A percentile compares a stretch with the other conserved stretches of the same genome.
phyloP scores from a whole-genome alignment of 371 early-diverging fungal genomes.

The Catenaria anguillulae region DNA sequence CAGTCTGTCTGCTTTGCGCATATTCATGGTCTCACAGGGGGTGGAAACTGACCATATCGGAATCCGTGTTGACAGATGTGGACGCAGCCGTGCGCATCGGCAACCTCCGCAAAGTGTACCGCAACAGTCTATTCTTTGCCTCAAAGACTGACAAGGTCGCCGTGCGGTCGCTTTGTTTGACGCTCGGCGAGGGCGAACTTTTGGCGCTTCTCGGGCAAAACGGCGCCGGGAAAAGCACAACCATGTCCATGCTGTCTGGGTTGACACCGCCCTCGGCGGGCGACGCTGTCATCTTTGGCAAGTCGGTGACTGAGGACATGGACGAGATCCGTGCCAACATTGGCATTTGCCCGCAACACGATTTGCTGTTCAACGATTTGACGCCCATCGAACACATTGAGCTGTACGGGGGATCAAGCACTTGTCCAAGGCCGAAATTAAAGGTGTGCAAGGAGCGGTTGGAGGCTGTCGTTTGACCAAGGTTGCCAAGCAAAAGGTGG shows the following conservation, averaged over 20 bases:
- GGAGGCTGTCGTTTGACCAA: constrained; percentile 32
- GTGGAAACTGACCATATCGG: no score
- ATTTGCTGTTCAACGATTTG: constrained; percentile 49
- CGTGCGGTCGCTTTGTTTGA: constrained; percentile 37
- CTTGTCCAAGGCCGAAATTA: constrained; percentile 14
- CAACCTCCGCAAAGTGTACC: constrained; percentile 46
- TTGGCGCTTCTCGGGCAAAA: constrained; percentile 35
- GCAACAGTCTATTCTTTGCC: constrained; percentile 20
- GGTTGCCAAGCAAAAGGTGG: constrained; percentile 21
- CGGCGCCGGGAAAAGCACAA: constrained; percentile 50
- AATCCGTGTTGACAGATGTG: no score
- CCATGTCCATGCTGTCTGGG: constrained; percentile 48
- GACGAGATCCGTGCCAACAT: constrained; percentile 39
- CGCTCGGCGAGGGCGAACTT: constrained; percentile 42
- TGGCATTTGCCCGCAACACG: constrained; percentile 57
- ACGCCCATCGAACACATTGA: constrained; percentile 35
- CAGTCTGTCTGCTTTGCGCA: no score
- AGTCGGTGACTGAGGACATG: constrained; percentile 32
- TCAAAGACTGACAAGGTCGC: constrained; percentile 43
- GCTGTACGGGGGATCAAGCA: constrained; percentile 25
- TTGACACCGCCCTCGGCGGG: constrained; percentile 42
- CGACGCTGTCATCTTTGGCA: constrained; percentile 44
- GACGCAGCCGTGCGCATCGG: constrained; percentile 31
- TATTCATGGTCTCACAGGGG: no score
- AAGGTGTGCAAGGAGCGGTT: constrained; percentile 22